Percentiles rank a stretch among this genome's conserved stretches.
phyloP scores from a whole-genome alignment of 495 filamentous ascomycete species.

The Penicillium malachiteum region DNA sequence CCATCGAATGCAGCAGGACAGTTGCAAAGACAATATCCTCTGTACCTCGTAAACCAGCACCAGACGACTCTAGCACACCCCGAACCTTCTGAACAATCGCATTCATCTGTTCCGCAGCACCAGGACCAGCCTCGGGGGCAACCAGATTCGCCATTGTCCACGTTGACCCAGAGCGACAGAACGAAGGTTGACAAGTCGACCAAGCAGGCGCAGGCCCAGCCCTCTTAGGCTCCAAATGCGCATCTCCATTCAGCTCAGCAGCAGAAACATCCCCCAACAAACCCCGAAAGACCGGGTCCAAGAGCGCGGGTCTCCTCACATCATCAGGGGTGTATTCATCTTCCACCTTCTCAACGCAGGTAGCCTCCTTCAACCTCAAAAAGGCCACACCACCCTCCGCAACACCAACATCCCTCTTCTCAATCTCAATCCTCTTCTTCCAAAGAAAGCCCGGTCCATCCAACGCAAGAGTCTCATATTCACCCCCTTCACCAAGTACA shows the following conservation, averaged over 20 bases:
- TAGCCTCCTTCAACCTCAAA: conserved; percentile 58
- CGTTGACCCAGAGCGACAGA: conserved; percentile 22
- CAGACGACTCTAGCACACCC: conserved; percentile 23
- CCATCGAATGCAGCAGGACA: conserved; percentile 77
- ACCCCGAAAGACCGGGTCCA: conserved; percentile 44
- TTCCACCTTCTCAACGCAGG: conserved; percentile 42
- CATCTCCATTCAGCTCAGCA: background rate
- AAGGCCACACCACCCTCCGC: conserved; percentile 73
- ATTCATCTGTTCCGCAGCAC: conserved; percentile 44
- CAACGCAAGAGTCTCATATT: conserved; percentile 92
- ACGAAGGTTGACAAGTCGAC: conserved; percentile 12
- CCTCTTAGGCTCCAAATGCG: no score
- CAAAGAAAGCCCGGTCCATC: conserved; percentile 74
- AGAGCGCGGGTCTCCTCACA: conserved; percentile 42
- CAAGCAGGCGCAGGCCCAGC: conserved; percentile 9
- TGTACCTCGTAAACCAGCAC: conserved; percentile 27
- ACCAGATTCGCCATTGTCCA: conserved; percentile 48
- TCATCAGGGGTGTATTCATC: conserved; percentile 35
- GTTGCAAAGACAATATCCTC: conserved; percentile 69
- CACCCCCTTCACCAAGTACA: conserved; percentile 87
- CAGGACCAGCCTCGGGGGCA: conserved; percentile 38
- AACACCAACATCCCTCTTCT: conserved; percentile 50
- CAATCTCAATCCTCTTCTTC: conserved; percentile 66
- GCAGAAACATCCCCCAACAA: conserved; percentile 27
- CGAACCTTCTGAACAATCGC: conserved; percentile 39